Base-by-base conservation (phyloP, 192 early-diverging fungal genomes). In the Dissophora ornata region DNA sequence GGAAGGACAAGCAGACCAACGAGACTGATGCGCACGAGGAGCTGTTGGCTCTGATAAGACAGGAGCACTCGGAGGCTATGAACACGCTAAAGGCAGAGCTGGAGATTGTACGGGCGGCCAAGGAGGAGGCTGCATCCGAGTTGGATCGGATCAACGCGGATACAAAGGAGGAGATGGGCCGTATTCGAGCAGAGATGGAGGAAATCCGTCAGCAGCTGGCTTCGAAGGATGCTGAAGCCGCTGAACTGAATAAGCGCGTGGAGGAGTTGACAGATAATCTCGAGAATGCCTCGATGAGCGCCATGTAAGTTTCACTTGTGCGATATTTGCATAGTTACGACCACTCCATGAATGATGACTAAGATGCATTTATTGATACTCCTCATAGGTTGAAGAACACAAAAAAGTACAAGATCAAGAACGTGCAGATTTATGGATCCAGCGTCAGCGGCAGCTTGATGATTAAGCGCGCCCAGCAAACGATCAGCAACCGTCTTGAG, bases 391-490 rank as follows among this genome's bases (percentile, higher is more conserved):
- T 77, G 19, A 77, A 77, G 52, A 67, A 77, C 47, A 62, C 57
- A 34, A 77, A 67, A 28, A 77, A 50, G 46, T 67, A 77, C 47
- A 77, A 77, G 32, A 33, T 67, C 25, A 80, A 68, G 30, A 61
- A 73, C 26, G 75, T 86, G 2, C 82, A 86, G 63, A 57, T 86
- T 8, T 86, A 81, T 54, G 64, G 75, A 10, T 83, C 82, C 5
- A 82, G 69, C 34, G 80, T 86, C 30, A 84, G 85, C 49, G 79
- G 70, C 26, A 83, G 82, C 45, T 48, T 73, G 21, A 46, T 64
- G 46, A 74, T 82, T 57, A 86, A 86, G 60, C 71, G 75, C 11
- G 62, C 79, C 22, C 85, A 86, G 42, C 74, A 82, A 33, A 33
- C 80, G 4, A 77, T 83, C n/a, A 57, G 64, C 19, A 64, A 80